These are phyloP conservation scores for Noccaea bulbosa DNA, from an alignment of 345 rosid genomes.

Conservation along the genomic window DNA sequence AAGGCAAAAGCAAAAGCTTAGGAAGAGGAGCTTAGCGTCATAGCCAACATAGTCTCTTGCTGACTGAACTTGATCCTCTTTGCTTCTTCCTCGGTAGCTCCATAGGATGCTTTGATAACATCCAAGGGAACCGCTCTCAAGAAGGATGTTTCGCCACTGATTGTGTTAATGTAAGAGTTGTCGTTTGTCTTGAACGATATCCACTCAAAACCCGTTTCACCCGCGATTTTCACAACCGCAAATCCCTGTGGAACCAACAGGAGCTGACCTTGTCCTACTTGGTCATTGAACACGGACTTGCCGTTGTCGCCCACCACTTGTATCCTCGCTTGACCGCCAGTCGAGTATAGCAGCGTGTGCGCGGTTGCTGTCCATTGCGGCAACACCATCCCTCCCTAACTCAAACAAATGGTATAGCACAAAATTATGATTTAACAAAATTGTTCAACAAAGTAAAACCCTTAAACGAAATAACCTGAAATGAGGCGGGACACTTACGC, in stretches of 20 bases:
- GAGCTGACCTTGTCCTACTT: conserved; percentile 58
- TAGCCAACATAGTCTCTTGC: conserved; percentile 45
- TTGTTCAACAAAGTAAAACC: no score
- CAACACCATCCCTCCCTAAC: conserved; percentile 60
- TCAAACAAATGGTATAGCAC: conserved; percentile 18
- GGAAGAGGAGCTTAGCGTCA: conserved; percentile 16
- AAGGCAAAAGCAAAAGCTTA: conserved; percentile 8
- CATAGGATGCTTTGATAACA: conserved; percentile 57
- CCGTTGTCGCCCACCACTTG: conserved; percentile 73
- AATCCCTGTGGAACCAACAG: conserved; percentile 70
- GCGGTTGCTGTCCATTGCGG: conserved; percentile 77
- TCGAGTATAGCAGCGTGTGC: conserved; percentile 60
- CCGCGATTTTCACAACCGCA: conserved; percentile 55
- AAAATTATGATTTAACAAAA: not conserved
- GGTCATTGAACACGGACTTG: conserved; percentile 53
- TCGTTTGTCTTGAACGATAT: conserved; percentile 69
- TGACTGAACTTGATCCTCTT: conserved; percentile 54
- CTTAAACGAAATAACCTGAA: no score
- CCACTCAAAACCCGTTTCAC: conserved; percentile 63
- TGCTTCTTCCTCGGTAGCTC: conserved; percentile 60
- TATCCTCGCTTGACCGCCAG: conserved; percentile 56
- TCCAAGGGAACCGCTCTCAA: conserved; percentile 59
- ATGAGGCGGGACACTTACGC: conserved; percentile 23
- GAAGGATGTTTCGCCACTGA: conserved; percentile 61
- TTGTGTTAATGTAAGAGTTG: conserved; percentile 49